A percentile compares a stretch with the other conserved stretches of the same genome.
Evolutionary conservation across 495 filamentous ascomycete species (phyloP).

Genomic region (Daldinia bambusicola): DNA sequence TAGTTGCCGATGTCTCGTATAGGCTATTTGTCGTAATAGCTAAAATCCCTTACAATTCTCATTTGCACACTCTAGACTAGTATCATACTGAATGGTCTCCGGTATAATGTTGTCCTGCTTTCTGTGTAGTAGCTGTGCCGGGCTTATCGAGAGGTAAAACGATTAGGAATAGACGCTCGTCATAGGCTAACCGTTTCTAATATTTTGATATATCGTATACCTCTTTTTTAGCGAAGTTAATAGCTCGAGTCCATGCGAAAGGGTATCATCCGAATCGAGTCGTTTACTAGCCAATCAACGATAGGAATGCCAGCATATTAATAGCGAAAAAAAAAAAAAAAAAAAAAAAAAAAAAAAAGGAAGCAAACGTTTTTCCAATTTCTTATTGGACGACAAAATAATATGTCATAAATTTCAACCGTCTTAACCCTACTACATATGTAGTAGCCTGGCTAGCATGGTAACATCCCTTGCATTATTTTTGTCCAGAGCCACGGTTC

Average conservation of each 20-base stretch:
- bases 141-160: neutral
- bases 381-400: neutral
- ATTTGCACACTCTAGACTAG: neutral
- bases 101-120: neutral
- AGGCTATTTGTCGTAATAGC: neutral
- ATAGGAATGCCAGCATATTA: neutral
- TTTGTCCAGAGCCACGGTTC: conserved; percentile 10
- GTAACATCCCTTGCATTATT: neutral
- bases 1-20: neutral
- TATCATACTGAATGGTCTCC: neutral
- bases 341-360: conserved; percentile 42
- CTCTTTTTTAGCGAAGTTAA: conserved; percentile 2
- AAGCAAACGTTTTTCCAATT: conserved; percentile 1
- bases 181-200: no score
- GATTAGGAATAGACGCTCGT: no score
- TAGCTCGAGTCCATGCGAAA: neutral
- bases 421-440: neutral
- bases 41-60: neutral
- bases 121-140: neutral
- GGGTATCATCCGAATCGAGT: conserved; percentile 3
- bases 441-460: no score
- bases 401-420: neutral
- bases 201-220: neutral
- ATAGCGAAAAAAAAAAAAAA: conserved; percentile 37
- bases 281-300: conserved; percentile 36